These are phyloP conservation scores for Arxiozyma heterogenica DNA, from an alignment of 1,139 yeast species.

Conservation along the genomic window DNA sequence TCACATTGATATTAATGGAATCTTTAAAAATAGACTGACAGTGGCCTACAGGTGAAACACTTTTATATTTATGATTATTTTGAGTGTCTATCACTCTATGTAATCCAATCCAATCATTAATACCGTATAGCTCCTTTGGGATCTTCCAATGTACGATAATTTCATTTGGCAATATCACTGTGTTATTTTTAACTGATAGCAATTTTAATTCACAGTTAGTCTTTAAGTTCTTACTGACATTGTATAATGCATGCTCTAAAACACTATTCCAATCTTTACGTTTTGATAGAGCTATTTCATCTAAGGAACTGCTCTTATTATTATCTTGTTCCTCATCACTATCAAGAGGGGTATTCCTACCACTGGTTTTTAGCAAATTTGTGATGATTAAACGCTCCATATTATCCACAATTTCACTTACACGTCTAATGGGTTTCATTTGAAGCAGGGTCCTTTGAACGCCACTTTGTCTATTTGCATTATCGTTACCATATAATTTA, in stretches of 20 bases:
- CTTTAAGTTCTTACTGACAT: slow-evolving; percentile 17
- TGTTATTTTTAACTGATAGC: slow-evolving; percentile 31
- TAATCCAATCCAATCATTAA: slow-evolving; percentile 70
- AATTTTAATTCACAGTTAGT: slow-evolving; percentile 29
- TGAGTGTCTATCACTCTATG: slow-evolving; percentile 60
- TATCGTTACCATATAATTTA: slow-evolving; percentile 53
- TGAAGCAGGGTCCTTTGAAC: slow-evolving; percentile 49
- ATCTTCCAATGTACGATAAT: slow-evolving; percentile 50
- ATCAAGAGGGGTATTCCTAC: neutral
- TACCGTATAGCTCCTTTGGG: slow-evolving; percentile 36
- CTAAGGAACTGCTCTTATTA: neutral
- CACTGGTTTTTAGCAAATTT: neutral
- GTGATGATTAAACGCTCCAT: slow-evolving; percentile 17
- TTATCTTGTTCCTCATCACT: neutral
- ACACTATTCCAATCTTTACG: slow-evolving; percentile 19
- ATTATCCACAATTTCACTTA: slow-evolving; percentile 30
- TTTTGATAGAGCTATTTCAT: neutral
- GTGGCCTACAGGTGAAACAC: slow-evolving; percentile 56
- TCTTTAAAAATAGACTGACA: slow-evolving; percentile 48
- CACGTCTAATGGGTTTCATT: slow-evolving; percentile 28
- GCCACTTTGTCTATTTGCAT: slow-evolving; percentile 45
- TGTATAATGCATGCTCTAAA: slow-evolving; percentile 18
- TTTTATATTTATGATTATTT: slow-evolving; percentile 49
- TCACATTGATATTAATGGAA: slow-evolving; percentile 12
- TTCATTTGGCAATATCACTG: slow-evolving; percentile 32